Evolutionary conservation across 305 asterid genomes (phyloP).

Genomic region (Plantago coronopus): DNA sequence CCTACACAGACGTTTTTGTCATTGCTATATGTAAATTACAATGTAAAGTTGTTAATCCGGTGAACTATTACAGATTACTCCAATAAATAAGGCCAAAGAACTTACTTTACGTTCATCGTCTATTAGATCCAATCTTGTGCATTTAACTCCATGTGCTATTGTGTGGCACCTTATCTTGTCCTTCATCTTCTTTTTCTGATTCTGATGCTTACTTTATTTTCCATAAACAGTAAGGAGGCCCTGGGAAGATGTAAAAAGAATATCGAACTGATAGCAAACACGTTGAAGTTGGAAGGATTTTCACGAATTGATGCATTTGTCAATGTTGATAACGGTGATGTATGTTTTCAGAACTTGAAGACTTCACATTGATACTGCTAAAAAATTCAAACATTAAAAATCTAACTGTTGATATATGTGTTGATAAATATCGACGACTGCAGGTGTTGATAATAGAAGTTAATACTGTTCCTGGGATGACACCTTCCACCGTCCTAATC

Average conservation of each 20-base stretch:
- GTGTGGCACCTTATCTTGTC: neutral
- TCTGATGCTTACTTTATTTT: constrained; percentile 16
- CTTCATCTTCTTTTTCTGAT: neutral
- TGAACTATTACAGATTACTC: no score
- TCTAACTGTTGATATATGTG: neutral
- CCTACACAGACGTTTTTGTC: neutral
- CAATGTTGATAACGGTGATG: constrained; percentile 80
- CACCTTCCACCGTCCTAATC: constrained; percentile 86
- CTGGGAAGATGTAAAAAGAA: constrained; percentile 58
- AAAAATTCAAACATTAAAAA: neutral
- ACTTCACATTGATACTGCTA: no score
- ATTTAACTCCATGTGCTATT: neutral
- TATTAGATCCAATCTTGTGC: no score
- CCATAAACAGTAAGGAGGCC: constrained; percentile 44
- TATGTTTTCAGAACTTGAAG: constrained; percentile 23
- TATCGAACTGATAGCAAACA: constrained; percentile 75
- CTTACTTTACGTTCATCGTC: no score
- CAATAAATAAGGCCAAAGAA: no score
- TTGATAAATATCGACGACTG: constrained; percentile 6
- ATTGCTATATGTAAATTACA: no score
- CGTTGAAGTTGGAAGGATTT: constrained; percentile 76
- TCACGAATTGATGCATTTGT: constrained; percentile 87
- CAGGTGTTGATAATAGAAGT: constrained; percentile 85
- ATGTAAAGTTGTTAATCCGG: no score
- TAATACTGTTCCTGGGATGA: constrained; percentile 92